Evolutionary conservation across 805 yeast genomes (phyloP).

Genomic region (Peterozyma xylosa): DNA sequence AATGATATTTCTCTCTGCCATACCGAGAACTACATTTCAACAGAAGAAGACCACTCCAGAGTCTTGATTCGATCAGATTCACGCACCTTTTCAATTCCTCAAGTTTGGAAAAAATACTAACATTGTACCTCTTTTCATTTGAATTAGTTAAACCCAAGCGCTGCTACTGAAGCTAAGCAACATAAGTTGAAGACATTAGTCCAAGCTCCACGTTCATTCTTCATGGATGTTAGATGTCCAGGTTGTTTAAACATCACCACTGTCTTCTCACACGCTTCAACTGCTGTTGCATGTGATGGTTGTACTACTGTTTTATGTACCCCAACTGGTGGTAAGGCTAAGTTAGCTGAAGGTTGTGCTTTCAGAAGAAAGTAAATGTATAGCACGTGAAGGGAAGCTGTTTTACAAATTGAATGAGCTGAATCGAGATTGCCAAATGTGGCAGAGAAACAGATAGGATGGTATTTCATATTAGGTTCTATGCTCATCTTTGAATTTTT

Average conservation of each 20-base stretch:
- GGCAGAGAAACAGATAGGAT: no score
- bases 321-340: constrained; percentile 97
- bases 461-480: no score
- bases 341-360: constrained; percentile 91
- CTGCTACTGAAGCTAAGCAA: constrained; percentile 84
- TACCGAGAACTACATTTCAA: no score
- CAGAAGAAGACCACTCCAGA: no score
- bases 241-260: constrained; percentile 94
- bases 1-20: no score
- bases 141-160: constrained; percentile 69
- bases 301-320: constrained; percentile 91
- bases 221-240: constrained; percentile 96
- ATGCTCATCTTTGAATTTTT: no score
- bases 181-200: constrained; percentile 90
- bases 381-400: neutral
- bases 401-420: no score
- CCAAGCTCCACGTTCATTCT: constrained; percentile 87
- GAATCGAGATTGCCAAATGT: no score
- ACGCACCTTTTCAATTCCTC: no score
- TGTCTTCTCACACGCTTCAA: constrained; percentile 94
- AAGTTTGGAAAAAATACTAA: no score
- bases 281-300: constrained; percentile 92
- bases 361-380: constrained; percentile 81
- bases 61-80: no score
- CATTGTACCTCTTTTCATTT: neutral